These are phyloP conservation scores for Colletotrichum liaoningense DNA, from an alignment of 2,329 filamentous ascomycete species.

Conservation along the genomic window DNA sequence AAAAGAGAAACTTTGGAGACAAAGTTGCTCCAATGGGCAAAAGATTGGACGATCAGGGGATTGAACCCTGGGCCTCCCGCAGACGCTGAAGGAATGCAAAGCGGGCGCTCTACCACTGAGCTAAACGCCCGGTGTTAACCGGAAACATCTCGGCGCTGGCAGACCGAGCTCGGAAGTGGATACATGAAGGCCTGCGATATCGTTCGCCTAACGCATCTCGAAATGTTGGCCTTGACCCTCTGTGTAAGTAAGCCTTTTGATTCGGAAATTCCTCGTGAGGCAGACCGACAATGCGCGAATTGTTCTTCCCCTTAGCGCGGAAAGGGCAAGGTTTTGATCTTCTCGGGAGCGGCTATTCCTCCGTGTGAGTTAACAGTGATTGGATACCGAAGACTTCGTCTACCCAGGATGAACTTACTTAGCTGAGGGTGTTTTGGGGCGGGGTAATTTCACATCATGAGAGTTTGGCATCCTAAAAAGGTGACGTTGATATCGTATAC, in stretches of 20 bases:
- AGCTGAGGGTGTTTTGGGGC: too few species aligned
- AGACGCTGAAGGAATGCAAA: background rate
- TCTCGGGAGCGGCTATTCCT: too few species aligned
- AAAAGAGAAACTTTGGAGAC: background rate
- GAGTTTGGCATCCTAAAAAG: too few species aligned
- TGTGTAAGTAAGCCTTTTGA: background rate
- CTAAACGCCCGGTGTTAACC: background rate
- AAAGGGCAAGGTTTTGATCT: too few species aligned
- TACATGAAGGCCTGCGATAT: accelerated
- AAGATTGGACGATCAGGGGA: slow-evolving; percentile 14
- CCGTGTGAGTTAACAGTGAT: too few species aligned
- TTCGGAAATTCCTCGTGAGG: background rate
- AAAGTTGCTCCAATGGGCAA: background rate
- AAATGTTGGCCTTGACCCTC: background rate
- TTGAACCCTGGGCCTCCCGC: slow-evolving; percentile 22
- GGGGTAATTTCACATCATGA: too few species aligned
- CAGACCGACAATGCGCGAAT: too few species aligned
- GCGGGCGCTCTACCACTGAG: slow-evolving; percentile 18
- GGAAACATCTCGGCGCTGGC: background rate
- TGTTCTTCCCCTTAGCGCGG: too few species aligned
- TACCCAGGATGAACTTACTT: too few species aligned
- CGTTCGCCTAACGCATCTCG: background rate
- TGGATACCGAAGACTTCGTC: too few species aligned
- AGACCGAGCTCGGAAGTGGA: accelerated
- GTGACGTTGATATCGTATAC: too few species aligned